phyloP scores from a whole-genome alignment of 2,329 filamentous ascomycete genomes.

The Talaromyces sp. region DNA sequence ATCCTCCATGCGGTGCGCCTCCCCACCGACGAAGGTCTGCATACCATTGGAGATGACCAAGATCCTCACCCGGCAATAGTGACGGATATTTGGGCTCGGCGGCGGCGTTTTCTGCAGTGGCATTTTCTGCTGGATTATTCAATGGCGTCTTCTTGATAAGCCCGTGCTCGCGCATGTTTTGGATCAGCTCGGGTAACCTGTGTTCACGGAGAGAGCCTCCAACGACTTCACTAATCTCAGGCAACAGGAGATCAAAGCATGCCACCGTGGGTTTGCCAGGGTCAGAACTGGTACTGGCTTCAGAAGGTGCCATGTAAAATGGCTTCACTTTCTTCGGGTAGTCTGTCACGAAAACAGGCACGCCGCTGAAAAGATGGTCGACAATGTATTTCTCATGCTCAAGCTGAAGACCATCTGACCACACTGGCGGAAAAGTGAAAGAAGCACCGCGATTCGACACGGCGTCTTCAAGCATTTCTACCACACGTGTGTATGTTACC shows the following conservation, averaged over 20 bases:
- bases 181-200: conserved; percentile 61
- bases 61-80: conserved; percentile 33
- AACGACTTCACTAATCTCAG: conserved; percentile 78
- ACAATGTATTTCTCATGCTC: conserved; percentile 93
- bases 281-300: neutral
- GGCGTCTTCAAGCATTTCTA: conserved; percentile 62
- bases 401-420: conserved; percentile 72
- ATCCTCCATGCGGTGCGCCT: conserved; percentile 87
- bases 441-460: conserved; percentile 42
- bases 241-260: conserved; percentile 86
- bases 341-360: conserved; percentile 84
- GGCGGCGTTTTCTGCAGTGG: too few relatives aligned
- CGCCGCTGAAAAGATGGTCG: conserved; percentile 55
- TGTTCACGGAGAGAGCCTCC: conserved; percentile 89
- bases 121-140: neutral
- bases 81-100: conserved; percentile 27
- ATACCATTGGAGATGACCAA: conserved; percentile 72
- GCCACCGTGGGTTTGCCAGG: conserved; percentile 59
- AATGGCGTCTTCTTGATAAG: conserved; percentile 41
- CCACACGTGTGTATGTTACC: conserved; percentile 76
- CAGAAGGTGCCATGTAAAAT: conserved; percentile 74
- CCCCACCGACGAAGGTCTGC: conserved; percentile 83
- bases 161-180: conserved; percentile 67
- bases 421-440: conserved; percentile 67
- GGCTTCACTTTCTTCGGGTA: conserved; percentile 88